Base-by-base conservation (phyloP, 2,329 filamentous ascomycete genomes). In the Alternaria triticimaculans region DNA sequence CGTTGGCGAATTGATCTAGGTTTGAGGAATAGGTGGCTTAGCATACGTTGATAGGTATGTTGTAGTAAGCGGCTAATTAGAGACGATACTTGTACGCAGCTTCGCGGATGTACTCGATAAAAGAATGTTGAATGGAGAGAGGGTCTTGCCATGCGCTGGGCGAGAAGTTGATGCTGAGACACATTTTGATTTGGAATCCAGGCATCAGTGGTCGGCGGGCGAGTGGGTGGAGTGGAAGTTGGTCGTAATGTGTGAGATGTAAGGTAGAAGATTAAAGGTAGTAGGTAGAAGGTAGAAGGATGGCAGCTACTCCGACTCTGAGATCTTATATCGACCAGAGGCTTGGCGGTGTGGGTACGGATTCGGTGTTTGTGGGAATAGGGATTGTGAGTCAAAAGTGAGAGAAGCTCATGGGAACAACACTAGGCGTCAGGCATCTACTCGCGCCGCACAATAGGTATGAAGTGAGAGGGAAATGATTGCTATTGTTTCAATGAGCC, bases 41-140 rank as follows among this genome's bases (percentile, higher is more conserved):
- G 15, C 48, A 45, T 5, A 68, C 58, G 3, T 63, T 48, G 7
- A 70, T 60, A 0, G 49, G 15, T 7, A 48, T 4, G 8, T 41
- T 51, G 44, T 60, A 71, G 30, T 65, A 57, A 10, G 41, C 48
- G 5, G 60, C 53, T 2, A 64, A 69, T 7, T 63, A 58, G 5
- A 60, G 26, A 12, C 68, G 60, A 9, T 69, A 67, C 20, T 58
- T 33, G 2, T 33, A 21, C 5, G 69, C 50, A 2, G 33, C 62
- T 21, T 43, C 23, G 3, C 63, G 58, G 10, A 71, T 65, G 3
- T 30, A 12, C 3, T 54, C 6, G 5, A 71, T 45, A 25, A 69
- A 61, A 0, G 55, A 14, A 11, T 71, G 64, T 10, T 64, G 60
- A 5, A 58, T 30, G 9, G 14, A 10, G n/a, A 8, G 28, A 5